These are phyloP conservation scores for Boletus sp. DNA, from an alignment of 768 basidiomycete species.

Conservation along the genomic window DNA sequence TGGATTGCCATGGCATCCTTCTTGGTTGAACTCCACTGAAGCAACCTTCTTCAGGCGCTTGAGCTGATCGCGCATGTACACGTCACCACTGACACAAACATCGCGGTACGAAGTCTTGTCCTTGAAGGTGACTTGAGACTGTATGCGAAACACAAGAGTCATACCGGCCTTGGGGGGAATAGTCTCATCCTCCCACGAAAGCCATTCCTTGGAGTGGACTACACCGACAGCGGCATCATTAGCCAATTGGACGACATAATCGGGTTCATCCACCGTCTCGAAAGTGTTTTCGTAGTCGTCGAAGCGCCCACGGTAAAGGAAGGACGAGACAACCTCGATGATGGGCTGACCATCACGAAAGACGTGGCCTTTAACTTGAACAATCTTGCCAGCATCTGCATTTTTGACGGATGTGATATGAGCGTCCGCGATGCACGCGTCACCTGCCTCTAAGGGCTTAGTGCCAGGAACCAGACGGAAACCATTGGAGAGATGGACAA, in stretches of 20 bases:
- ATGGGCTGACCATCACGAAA: slow-evolving; percentile 73
- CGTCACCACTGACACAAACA: slow-evolving; percentile 78
- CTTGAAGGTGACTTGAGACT: slow-evolving; percentile 86
- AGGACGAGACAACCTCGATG: slow-evolving; percentile 91
- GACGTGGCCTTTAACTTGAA: slow-evolving; percentile 84
- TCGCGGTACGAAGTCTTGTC: slow-evolving; percentile 82
- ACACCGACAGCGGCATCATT: slow-evolving; percentile 85
- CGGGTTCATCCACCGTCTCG: slow-evolving; percentile 85
- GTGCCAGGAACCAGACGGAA: slow-evolving; percentile 86
- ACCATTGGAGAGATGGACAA: slow-evolving; percentile 96
- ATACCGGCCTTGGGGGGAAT: slow-evolving; percentile 77
- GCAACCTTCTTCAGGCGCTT: slow-evolving; percentile 88
- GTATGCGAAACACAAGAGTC: slow-evolving; percentile 84
- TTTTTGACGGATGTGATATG: slow-evolving; percentile 88
- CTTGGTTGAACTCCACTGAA: slow-evolving; percentile 80
- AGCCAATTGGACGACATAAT: slow-evolving; percentile 74
- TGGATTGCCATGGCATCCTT: slow-evolving; percentile 89
- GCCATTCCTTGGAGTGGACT: slow-evolving; percentile 95
- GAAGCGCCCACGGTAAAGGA: slow-evolving; percentile 96
- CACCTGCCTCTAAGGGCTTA: slow-evolving; percentile 74
- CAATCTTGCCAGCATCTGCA: slow-evolving; percentile 87
- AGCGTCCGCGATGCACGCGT: slow-evolving; percentile 87
- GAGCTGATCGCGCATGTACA: slow-evolving; percentile 84
- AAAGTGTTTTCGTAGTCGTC: slow-evolving; percentile 95
- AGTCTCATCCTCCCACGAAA: slow-evolving; percentile 86